A percentile compares a stretch with the other conserved stretches of the same genome.
These are phyloP conservation scores for Phylloporus sp. DNA, from an alignment of 1,284 basidiomycete species.

Conservation along the genomic window DNA sequence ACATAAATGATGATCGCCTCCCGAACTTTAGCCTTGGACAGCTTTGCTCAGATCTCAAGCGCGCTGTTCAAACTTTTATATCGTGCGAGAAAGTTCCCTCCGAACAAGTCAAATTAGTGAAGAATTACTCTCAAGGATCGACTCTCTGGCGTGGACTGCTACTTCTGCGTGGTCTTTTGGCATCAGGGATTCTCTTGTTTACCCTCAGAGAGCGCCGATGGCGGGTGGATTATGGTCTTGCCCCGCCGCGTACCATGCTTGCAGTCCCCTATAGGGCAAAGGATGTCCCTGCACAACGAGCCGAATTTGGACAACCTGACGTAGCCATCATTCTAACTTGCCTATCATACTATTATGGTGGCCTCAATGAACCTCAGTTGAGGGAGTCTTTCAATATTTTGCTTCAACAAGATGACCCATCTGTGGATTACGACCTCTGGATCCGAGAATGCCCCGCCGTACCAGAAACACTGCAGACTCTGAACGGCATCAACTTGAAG, in stretches of 20 bases:
- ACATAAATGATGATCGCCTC: background rate
- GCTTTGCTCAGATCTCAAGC: background rate
- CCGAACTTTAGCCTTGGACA: background rate
- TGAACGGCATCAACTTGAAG: constrained; percentile 48
- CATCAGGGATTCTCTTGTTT: background rate
- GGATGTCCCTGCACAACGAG: constrained; percentile 4
- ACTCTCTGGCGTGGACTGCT: background rate
- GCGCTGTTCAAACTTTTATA: background rate
- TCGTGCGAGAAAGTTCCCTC: background rate
- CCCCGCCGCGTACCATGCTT: constrained; percentile 1
- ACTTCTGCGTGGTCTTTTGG: constrained; percentile 1
- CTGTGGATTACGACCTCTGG: constrained; percentile 53
- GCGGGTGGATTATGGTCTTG: constrained; percentile 6
- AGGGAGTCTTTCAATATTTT: constrained; percentile 48
- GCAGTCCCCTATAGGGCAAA: constrained; percentile 6
- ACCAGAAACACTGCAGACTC: constrained; percentile 38
- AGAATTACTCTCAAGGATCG: background rate
- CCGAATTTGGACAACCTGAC: constrained; percentile 6
- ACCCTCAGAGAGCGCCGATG: constrained; percentile 3
- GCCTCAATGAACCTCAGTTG: constrained; percentile 49
- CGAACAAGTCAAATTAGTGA: background rate
- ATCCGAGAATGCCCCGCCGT: constrained; percentile 31
- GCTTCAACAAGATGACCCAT: constrained; percentile 51
- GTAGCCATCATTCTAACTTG: constrained; percentile 46
- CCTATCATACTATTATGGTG: constrained; percentile 57